Conservation (phyloP, 2,329 filamentous ascomycete species). For the Metarhizium robertsii region DNA sequence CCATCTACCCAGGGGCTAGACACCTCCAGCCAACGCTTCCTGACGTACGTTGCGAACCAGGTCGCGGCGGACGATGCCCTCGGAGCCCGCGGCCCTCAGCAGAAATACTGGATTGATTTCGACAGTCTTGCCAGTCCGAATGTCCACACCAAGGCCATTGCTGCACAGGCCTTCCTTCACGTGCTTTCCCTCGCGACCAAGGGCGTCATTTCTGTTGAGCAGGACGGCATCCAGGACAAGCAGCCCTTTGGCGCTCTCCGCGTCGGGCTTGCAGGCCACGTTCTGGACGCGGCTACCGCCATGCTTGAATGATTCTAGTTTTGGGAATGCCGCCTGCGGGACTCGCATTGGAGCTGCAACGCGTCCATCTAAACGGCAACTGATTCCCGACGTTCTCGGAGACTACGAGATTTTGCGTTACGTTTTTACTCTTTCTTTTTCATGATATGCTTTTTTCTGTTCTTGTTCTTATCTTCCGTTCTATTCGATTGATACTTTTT, state of each 20-base stretch:
- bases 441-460: too few species aligned
- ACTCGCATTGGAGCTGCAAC: too few species aligned
- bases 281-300: not conserved
- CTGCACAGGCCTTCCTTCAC: conserved; percentile 69
- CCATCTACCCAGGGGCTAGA: conserved; percentile 31
- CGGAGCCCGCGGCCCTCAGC: conserved; percentile 21
- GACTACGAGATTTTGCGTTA: too few species aligned
- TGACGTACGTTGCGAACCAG: conserved; percentile 30
- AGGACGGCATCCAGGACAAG: conserved; percentile 33
- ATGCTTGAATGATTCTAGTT: not conserved
- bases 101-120: conserved; percentile 50
- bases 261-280: not conserved
- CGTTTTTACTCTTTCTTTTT: too few species aligned
- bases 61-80: conserved; percentile 23
- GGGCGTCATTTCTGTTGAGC: conserved; percentile 51
- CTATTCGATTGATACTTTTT: too few species aligned
- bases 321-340: too few species aligned
- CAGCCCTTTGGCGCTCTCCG: conserved; percentile 36
- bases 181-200: conserved; percentile 62
- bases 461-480: too few species aligned
- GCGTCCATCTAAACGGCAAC: too few species aligned
- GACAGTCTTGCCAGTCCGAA: conserved; percentile 55
- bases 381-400: too few species aligned
- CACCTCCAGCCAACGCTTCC: conserved; percentile 34
- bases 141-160: conserved; percentile 47